These are phyloP conservation scores for Pythium coloratum DNA, from an alignment of 352 stramenopile genomes.

Conservation along the genomic window DNA sequence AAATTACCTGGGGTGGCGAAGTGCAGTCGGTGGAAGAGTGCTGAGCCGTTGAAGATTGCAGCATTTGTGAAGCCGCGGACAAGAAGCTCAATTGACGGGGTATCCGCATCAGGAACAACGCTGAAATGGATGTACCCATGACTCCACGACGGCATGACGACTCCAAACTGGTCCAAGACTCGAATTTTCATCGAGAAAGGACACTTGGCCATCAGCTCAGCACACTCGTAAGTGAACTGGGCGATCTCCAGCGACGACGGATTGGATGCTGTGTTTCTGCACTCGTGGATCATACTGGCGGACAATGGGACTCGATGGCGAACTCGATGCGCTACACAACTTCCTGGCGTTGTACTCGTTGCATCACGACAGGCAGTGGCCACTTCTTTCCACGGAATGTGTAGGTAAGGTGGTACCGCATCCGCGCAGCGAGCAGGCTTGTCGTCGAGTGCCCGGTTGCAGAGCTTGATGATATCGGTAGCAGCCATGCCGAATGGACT, in stretches of 20 bases:
- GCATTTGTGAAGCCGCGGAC: slow-evolving; percentile 10
- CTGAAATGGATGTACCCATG: slow-evolving; percentile 32
- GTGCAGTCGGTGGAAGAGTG: slow-evolving; percentile 35
- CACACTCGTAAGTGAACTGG: slow-evolving; percentile 48
- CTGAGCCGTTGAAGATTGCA: slow-evolving; percentile 40
- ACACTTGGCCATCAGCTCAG: slow-evolving; percentile 46
- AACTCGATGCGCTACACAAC: slow-evolving; percentile 43
- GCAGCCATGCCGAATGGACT: slow-evolving; percentile 48
- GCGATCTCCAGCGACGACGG: slow-evolving; percentile 44
- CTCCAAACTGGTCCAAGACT: slow-evolving; percentile 58
- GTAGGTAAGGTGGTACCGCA: slow-evolving; percentile 27
- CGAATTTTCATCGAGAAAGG: slow-evolving; percentile 36
- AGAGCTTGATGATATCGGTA: slow-evolving; percentile 39
- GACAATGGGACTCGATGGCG: slow-evolving; percentile 28
- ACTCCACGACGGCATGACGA: slow-evolving; percentile 32
- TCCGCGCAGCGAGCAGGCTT: slow-evolving; percentile 43
- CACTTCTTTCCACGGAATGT: slow-evolving; percentile 32
- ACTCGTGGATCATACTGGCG: slow-evolving; percentile 31
- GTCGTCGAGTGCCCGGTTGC: slow-evolving; percentile 29
- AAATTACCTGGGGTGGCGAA: slow-evolving; percentile 51
- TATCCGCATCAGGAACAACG: slow-evolving; percentile 8
- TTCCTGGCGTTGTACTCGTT: slow-evolving; percentile 37
- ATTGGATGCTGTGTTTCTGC: slow-evolving; percentile 25
- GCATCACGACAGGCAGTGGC: slow-evolving; percentile 39
- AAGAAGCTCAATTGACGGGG: background rate